phyloP scores from a whole-genome alignment of 352 stramenopile genomes.

The Globisporangium cederbergense region DNA sequence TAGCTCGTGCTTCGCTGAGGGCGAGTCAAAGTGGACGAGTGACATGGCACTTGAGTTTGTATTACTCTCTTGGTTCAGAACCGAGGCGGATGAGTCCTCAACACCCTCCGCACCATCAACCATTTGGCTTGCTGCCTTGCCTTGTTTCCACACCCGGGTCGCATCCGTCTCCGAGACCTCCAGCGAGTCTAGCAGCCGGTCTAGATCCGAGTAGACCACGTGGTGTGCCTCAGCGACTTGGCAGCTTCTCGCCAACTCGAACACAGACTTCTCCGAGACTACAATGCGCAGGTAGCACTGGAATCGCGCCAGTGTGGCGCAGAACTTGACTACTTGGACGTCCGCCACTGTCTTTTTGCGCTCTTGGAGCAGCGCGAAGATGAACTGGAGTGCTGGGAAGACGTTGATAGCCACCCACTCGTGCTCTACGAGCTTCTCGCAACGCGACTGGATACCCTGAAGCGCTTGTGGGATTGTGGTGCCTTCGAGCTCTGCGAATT shows the following conservation, averaged over 20 bases:
- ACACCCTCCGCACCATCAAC: neutral
- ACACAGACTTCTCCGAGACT: slow-evolving; percentile 8
- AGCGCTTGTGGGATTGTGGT: no score
- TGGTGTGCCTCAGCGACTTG: slow-evolving; percentile 1
- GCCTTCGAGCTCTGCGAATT: no score
- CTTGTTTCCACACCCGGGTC: no score
- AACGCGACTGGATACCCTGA: no score
- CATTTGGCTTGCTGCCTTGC: no score
- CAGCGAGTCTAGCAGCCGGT: neutral
- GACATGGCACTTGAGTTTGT: neutral
- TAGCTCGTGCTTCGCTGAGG: neutral
- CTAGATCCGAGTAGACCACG: slow-evolving; percentile 5
- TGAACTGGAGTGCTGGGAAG: slow-evolving; percentile 3
- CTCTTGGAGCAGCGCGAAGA: neutral
- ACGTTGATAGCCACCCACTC: neutral
- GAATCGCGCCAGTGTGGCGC: neutral
- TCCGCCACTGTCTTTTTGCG: neutral
- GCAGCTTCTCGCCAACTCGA: neutral
- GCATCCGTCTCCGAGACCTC: neutral
- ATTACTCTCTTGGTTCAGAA: no score
- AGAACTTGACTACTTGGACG: slow-evolving; percentile 3
- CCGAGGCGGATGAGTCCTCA: no score
- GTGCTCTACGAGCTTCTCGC: no score
- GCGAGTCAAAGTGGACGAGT: neutral
- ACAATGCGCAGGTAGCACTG: slow-evolving; percentile 4